Percentiles rank a stretch among this genome's conserved stretches.
Evolutionary conservation across 2,329 filamentous ascomycete genomes (phyloP).

Genomic region (Aureobasidium leucospermi): DNA sequence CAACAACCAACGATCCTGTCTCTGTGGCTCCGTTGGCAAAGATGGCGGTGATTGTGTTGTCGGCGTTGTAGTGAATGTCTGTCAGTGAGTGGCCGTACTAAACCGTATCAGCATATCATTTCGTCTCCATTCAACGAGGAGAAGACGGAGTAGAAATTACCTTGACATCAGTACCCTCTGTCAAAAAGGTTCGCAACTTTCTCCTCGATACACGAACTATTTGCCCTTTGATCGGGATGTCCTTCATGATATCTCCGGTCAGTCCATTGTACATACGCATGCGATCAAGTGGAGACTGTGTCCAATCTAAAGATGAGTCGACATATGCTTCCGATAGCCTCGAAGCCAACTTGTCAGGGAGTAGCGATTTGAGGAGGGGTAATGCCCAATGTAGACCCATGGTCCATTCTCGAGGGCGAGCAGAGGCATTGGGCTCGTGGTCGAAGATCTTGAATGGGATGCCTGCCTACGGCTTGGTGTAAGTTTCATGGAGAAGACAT

Average conservation of each 20-base stretch:
- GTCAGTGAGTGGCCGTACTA: conserved; percentile 5
- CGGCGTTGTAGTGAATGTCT: not conserved
- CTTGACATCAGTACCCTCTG: conserved; percentile 12
- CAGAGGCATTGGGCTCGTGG: not conserved
- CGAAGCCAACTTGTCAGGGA: conserved; percentile 16
- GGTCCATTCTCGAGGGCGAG: conserved; percentile 18
- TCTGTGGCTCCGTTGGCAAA: conserved; percentile 17
- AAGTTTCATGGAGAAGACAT: not conserved
- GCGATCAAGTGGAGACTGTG: conserved; percentile 13
- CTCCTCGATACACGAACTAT: conserved; percentile 16
- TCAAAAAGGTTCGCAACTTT: conserved; percentile 11
- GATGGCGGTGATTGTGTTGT: conserved; percentile 14
- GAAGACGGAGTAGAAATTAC: not conserved
- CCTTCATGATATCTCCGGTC: conserved; percentile 16
- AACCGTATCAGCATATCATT: not conserved
- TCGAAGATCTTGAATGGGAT: conserved; percentile 18
- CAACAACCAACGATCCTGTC: conserved; percentile 20
- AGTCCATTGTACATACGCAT: conserved; percentile 16
- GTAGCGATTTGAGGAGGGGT: conserved; percentile 14
- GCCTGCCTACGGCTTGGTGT: not conserved
- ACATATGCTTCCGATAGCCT: conserved; percentile 18
- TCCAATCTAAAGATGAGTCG: conserved; percentile 17
- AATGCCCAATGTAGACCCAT: conserved; percentile 18
- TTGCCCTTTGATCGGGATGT: conserved; percentile 13
- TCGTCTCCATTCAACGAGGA: not conserved